Base-by-base conservation (phyloP, 2,329 filamentous ascomycete species). In the Cladosporium sp. region DNA sequence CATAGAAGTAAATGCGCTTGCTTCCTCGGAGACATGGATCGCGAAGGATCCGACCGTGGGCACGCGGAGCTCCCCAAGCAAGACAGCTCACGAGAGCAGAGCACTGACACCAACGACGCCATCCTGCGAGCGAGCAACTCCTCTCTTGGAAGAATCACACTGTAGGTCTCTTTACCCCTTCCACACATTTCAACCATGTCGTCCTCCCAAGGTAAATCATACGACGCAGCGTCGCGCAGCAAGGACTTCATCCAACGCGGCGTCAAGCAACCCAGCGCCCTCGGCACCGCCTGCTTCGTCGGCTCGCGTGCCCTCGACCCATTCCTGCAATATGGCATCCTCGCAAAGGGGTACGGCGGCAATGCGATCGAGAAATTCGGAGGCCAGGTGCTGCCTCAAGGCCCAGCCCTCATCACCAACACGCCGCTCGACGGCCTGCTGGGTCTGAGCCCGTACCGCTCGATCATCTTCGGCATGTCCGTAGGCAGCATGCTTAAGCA, bases 401-500 rank as follows among this genome's bases (percentile, higher is more conserved):
- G 78, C 15, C 69, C 75, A 15, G 70, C 75, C 7, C 62, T 74
- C n/a, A 65, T 74, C 45, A 76, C 74, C 3, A 72, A 73, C 47
- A 71, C 75, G 12, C 62, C 70, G 34, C 69, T 81, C 61, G 74
- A 80, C 63, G 64, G 65, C 28, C 68, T 82, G 2, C 60, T 69
- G 3, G 75, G 74, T 11, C 75, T 85, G 0, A 81, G 80, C 17
- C 79, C 77, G 0, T 79, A 81, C 63, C 74, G 79, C 25, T 71
- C 79, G 8, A 72, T 84, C 47, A 71, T 86, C 8, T 69, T 85
- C 5, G 73, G 70, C 55, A 84, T 86, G 80, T 74, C 80, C 20
- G 72, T 76, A 42, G 84, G 79, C 56, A 77, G 75, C 39, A 74
- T 77, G 22, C 59, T 80, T 28, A 86, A 86, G 73, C 84, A 87